phyloP scores from a whole-genome alignment of 2,329 filamentous ascomycete genomes.

The Sclerotinia nivalis region DNA sequence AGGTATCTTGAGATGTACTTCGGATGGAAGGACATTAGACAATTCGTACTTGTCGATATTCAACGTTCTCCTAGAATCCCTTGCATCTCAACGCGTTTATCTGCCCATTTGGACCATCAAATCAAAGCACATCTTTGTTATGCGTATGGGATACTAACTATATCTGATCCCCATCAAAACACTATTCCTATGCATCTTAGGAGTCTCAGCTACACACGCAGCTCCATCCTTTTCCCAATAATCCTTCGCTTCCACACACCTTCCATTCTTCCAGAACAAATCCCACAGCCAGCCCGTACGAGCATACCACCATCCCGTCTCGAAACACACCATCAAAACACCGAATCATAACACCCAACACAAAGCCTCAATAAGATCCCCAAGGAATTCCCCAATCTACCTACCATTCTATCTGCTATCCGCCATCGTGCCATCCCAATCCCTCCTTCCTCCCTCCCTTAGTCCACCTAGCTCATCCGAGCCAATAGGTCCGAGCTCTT shows the following conservation, averaged over 20 bases:
- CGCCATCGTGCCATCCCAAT: no score
- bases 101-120: neutral
- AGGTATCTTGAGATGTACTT: neutral
- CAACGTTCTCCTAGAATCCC: neutral
- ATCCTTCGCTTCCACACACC: neutral
- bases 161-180: neutral
- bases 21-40: neutral
- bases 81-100: neutral
- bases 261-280: conserved; percentile 7
- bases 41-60: neutral
- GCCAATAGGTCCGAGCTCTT: neutral
- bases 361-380: neutral
- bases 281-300: neutral
- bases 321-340: neutral
- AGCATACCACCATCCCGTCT: no score
- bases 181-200: neutral
- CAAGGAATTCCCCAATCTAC: conserved; percentile 1
- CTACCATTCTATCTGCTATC: no score
- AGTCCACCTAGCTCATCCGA: neutral
- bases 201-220: neutral
- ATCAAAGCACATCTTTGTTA: no score
- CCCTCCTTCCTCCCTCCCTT: no score
- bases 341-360: neutral
- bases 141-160: no score
- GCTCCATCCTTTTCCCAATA: no score